Evolutionary conservation across 495 filamentous ascomycete species (phyloP), one percentile per base, ranked within the genome.

Genomic region (Platismatia glauca): DNA sequence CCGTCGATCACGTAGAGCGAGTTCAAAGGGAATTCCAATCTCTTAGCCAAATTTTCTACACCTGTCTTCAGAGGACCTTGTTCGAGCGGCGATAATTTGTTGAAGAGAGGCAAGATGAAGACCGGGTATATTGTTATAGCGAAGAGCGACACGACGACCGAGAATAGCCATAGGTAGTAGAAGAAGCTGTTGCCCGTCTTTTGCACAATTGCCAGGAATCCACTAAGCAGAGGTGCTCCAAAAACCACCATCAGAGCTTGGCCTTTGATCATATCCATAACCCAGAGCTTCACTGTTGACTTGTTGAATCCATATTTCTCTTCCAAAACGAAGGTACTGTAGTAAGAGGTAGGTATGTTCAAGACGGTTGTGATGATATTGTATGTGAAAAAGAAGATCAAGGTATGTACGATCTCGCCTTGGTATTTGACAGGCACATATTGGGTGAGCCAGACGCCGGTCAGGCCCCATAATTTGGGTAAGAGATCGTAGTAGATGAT

Each of bases 261-360:
- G 38, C 85, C 84, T 82, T 97, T 98, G 75, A 97, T 76, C 80
- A 95, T 85, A 71, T 98, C 94, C 66, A 85, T 89, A 52, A 97
- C 75, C 80, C 91, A 98, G 6, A 97, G 79, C 74, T 86, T 86
- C 44, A 89, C 74, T 0, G 94, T 97, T 78, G 95, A 90, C 79
- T 98, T 97, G 75, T 98, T 98, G 82, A 98, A 98, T 31, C 94
- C 95, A 72, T 92, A 98, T 70, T 91, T 89, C 79, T 97, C 91
- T 72, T 98, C 94, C 50, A 97, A 80, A 46, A 96, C 89, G 71
- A 98, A 98, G 2, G 87, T 91, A 78, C 90, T 86, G 79, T 97
- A 98, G 71, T 96, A 88, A 58, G 81, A 86, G 60, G 88, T 82
- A 20, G 95, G 95, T 55, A 97, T 77, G 43, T 85, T 87, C 61